Conservation (phyloP, 2,329 filamentous ascomycete species). For the Aspergillus unguis region DNA sequence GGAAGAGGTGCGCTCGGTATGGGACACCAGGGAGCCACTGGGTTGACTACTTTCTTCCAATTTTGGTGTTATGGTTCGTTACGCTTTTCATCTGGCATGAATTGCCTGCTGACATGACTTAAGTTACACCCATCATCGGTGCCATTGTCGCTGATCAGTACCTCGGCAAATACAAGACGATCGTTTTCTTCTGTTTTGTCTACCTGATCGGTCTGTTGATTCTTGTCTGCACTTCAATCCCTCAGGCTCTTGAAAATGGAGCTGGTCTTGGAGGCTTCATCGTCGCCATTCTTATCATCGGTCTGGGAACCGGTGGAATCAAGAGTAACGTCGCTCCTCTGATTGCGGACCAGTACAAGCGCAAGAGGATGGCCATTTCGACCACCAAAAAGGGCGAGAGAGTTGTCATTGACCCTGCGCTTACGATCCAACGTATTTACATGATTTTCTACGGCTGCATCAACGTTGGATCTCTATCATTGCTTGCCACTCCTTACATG, state of each 20-base stretch:
- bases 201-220: slow-evolving; percentile 59
- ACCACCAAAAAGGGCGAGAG: slow-evolving; percentile 47
- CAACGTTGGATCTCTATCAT: slow-evolving; percentile 67
- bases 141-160: slow-evolving; percentile 60
- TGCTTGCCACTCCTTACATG: slow-evolving; percentile 65
- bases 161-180: slow-evolving; percentile 60
- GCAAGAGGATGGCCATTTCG: slow-evolving; percentile 51
- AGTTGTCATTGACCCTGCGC: slow-evolving; percentile 63
- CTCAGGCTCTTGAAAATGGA: slow-evolving; percentile 48
- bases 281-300: slow-evolving; percentile 59
- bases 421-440: slow-evolving; percentile 67
- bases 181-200: slow-evolving; percentile 54
- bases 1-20: slow-evolving; percentile 43
- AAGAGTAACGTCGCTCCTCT: slow-evolving; percentile 62
- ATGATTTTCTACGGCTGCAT: slow-evolving; percentile 74
- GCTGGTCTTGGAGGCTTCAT: slow-evolving; percentile 56
- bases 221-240: slow-evolving; percentile 55
- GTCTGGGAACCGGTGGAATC: slow-evolving; percentile 66
- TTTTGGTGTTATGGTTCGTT: slow-evolving; percentile 52
- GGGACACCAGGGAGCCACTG: slow-evolving; percentile 47
- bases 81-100: background rate
- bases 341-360: slow-evolving; percentile 64
- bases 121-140: slow-evolving; percentile 56
- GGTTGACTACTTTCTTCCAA: slow-evolving; percentile 52
- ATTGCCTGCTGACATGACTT: slow-evolving; percentile 5